These are phyloP conservation scores for Didymella glomerata DNA, from an alignment of 2,329 filamentous ascomycete species.

Conservation along the genomic window DNA sequence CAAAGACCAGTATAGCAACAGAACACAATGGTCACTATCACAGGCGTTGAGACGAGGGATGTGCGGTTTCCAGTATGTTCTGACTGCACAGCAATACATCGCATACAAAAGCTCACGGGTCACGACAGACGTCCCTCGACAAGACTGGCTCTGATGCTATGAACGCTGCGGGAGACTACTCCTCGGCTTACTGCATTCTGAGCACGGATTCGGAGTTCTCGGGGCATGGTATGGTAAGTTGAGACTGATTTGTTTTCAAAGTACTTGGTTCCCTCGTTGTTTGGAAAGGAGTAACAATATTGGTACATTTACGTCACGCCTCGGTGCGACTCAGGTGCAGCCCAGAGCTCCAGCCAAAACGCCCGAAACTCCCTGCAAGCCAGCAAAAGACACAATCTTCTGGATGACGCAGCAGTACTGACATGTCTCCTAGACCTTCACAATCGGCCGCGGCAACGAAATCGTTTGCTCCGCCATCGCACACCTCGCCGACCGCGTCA, in stretches of 20 bases:
- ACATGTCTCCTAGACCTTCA: slow-evolving; percentile 69
- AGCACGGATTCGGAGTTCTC: slow-evolving; percentile 76
- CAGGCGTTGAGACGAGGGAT: slow-evolving; percentile 56
- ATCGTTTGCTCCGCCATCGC: slow-evolving; percentile 87
- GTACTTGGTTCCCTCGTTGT: background rate
- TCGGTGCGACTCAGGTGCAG: background rate
- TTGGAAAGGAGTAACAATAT: background rate
- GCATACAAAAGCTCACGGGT: background rate
- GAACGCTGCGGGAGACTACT: slow-evolving; percentile 94
- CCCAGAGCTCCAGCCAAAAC: background rate
- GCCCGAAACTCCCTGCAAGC: background rate
- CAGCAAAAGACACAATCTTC: background rate
- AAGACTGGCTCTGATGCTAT: slow-evolving; percentile 97
- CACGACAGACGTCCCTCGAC: slow-evolving; percentile 78
- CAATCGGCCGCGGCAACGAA: slow-evolving; percentile 89
- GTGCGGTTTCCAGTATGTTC: slow-evolving; percentile 58
- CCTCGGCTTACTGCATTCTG: slow-evolving; percentile 91
- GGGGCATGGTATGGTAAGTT: slow-evolving; percentile 79
- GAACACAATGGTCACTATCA: slow-evolving; percentile 57
- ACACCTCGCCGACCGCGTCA: slow-evolving; percentile 78
- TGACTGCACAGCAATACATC: background rate
- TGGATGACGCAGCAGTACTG: background rate
- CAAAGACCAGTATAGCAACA: background rate
- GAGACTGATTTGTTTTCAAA: background rate
- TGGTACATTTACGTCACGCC: background rate